Conservation (phyloP, 441 rosid genomes). For the Pelargonium fulgidum region DNA sequence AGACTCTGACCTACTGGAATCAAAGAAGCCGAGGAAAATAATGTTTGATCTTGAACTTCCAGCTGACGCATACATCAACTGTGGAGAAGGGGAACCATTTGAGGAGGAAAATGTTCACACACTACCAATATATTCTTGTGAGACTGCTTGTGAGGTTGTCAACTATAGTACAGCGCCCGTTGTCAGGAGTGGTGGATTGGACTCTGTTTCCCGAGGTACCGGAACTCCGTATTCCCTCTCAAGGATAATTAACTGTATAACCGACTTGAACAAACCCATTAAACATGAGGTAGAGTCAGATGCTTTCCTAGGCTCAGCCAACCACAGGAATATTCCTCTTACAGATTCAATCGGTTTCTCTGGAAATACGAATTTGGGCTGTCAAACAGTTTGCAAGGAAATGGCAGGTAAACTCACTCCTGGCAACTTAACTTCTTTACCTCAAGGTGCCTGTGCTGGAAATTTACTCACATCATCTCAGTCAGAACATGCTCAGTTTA, state of each 20-base stretch:
- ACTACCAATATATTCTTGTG: neutral
- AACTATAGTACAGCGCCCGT: constrained; percentile 20
- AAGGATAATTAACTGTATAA: constrained; percentile 22
- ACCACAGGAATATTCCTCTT: neutral
- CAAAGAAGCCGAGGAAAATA: constrained; percentile 39
- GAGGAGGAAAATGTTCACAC: no score
- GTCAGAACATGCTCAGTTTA: constrained; percentile 15
- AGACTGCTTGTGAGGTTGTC: constrained; percentile 22
- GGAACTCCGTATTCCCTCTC: constrained; percentile 6
- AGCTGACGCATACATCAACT: constrained; percentile 40
- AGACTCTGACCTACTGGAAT: constrained; percentile 26
- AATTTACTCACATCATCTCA: constrained; percentile 16
- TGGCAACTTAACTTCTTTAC: constrained; percentile 14
- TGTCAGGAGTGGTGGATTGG: constrained; percentile 9
- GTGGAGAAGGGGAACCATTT: constrained; percentile 28
- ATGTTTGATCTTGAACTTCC: constrained; percentile 58
- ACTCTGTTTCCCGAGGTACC: constrained; percentile 15
- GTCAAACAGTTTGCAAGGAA: constrained; percentile 9
- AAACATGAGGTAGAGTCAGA: constrained; percentile 29
- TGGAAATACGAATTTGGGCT: constrained; percentile 22
- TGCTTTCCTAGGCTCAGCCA: no score
- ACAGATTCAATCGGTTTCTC: constrained; percentile 21
- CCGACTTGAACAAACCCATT: constrained; percentile 50
- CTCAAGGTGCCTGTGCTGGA: constrained; percentile 18
- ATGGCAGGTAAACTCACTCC: neutral